phyloP scores from a whole-genome alignment of 345 rosid species.

The Iberis pinnata region DNA sequence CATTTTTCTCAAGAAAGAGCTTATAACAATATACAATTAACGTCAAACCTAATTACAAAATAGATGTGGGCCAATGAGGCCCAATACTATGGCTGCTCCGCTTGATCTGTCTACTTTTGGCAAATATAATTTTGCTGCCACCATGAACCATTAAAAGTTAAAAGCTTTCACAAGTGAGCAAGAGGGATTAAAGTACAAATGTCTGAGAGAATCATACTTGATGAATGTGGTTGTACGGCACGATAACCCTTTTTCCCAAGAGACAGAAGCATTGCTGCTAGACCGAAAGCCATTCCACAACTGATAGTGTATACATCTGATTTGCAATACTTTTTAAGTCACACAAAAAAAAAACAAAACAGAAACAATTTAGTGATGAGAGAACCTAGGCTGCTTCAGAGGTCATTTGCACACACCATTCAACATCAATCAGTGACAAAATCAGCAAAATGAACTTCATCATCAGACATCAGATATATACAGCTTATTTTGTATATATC shows the following conservation, averaged over 20 bases:
- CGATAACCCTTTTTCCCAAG: constrained; percentile 77
- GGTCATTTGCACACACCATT: constrained; percentile 24
- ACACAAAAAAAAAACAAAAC: constrained; percentile 2
- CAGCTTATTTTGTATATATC: too few relatives aligned
- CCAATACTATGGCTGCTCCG: constrained; percentile 66
- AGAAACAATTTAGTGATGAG: not conserved
- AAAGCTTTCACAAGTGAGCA: constrained; percentile 1
- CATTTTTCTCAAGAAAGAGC: too few relatives aligned
- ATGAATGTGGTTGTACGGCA: constrained; percentile 61
- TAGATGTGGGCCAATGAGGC: too few relatives aligned
- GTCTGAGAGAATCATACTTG: constrained; percentile 41
- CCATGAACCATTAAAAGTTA: constrained; percentile 9
- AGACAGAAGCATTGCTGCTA: constrained; percentile 89
- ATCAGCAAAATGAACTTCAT: too few relatives aligned
- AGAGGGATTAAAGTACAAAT: not conserved
- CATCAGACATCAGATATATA: too few relatives aligned
- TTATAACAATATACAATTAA: too few relatives aligned
- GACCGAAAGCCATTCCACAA: constrained; percentile 85
- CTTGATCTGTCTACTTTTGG: constrained; percentile 73
- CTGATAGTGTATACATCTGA: constrained; percentile 69
- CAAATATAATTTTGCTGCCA: constrained; percentile 69
- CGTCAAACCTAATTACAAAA: too few relatives aligned
- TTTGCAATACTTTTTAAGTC: constrained; percentile 51
- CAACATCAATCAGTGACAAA: too few relatives aligned
- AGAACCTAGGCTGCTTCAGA: too few relatives aligned